Evolutionary conservation across 768 basidiomycete genomes (phyloP).

Genomic region (Boletus reticulatus): DNA sequence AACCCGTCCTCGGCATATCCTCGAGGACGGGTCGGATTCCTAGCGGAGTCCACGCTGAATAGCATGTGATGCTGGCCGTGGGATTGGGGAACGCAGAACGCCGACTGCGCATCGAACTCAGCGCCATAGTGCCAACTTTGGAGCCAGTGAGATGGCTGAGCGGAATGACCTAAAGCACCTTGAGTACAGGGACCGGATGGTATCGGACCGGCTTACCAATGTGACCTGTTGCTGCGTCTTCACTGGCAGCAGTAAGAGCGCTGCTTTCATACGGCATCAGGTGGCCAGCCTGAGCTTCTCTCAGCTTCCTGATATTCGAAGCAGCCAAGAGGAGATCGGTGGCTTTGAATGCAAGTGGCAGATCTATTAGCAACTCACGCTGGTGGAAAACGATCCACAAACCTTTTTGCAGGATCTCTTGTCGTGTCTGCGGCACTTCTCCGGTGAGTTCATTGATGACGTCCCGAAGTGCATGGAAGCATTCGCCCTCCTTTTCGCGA

Average conservation of each 20-base stretch:
- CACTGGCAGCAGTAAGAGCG: too few species aligned
- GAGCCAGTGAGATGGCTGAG: background rate
- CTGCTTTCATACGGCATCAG: background rate
- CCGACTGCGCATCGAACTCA: background rate
- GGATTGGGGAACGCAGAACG: background rate
- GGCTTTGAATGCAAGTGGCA: constrained; percentile 1
- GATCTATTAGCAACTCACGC: background rate
- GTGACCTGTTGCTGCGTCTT: background rate
- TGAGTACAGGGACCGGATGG: background rate
- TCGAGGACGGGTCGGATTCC: background rate
- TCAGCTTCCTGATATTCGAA: background rate
- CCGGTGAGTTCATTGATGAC: constrained; percentile 19
- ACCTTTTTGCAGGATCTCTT: constrained; percentile 25
- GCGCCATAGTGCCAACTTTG: background rate
- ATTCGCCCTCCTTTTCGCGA: constrained; percentile 22
- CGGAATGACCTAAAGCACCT: background rate
- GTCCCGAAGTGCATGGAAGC: constrained; percentile 18
- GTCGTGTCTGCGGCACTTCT: constrained; percentile 11
- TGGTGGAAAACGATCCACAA: background rate
- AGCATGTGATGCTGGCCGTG: background rate
- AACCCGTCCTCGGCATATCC: background rate
- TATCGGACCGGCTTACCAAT: constrained; percentile 6
- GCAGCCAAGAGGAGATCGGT: constrained; percentile 7
- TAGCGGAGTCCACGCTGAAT: background rate
- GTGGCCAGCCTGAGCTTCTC: background rate